phyloP scores from a whole-genome alignment of 164 flowering plant genomes.

The Santalum album region DNA sequence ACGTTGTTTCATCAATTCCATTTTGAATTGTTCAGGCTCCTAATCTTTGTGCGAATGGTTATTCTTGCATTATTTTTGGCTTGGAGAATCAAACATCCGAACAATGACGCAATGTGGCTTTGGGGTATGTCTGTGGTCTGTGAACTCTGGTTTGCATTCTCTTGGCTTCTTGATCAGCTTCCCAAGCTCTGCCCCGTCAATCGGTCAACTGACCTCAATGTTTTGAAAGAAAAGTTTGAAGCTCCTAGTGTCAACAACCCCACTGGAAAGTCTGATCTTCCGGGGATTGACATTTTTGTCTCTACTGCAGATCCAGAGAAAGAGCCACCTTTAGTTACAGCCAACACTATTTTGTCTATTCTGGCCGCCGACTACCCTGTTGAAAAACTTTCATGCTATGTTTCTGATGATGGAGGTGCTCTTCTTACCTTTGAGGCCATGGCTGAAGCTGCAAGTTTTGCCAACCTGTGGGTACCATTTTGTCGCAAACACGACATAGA shows the following conservation, averaged over 20 bases:
- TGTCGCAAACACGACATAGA: slow-evolving; percentile 75
- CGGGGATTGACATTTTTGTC: slow-evolving; percentile 84
- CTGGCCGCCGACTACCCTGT: slow-evolving; percentile 90
- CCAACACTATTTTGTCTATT: slow-evolving; percentile 87
- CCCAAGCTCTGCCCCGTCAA: slow-evolving; percentile 79
- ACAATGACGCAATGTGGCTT: slow-evolving; percentile 78
- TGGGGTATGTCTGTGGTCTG: slow-evolving; percentile 90
- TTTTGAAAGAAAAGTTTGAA: slow-evolving; percentile 73
- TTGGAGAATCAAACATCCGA: slow-evolving; percentile 68
- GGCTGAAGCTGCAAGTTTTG: slow-evolving; percentile 87
- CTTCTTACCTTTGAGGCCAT: slow-evolving; percentile 86
- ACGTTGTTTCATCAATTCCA: neutral
- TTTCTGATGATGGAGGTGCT: slow-evolving; percentile 95
- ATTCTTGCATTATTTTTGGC: slow-evolving; percentile 53
- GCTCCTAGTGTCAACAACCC: slow-evolving; percentile 45
- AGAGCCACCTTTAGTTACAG: slow-evolving; percentile 86
- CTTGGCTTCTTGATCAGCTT: slow-evolving; percentile 92
- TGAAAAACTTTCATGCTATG: slow-evolving; percentile 82
- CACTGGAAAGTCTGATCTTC: slow-evolving; percentile 75
- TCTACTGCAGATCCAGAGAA: slow-evolving; percentile 97
- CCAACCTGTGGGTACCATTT: slow-evolving; percentile 76
- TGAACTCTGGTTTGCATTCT: slow-evolving; percentile 90
- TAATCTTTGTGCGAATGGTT: slow-evolving; percentile 51
- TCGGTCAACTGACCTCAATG: slow-evolving; percentile 59
- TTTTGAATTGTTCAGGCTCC: slow-evolving; percentile 33